These are phyloP conservation scores for Trichoderma gracile DNA, from an alignment of 2,329 filamentous ascomycete species.

Conservation along the genomic window DNA sequence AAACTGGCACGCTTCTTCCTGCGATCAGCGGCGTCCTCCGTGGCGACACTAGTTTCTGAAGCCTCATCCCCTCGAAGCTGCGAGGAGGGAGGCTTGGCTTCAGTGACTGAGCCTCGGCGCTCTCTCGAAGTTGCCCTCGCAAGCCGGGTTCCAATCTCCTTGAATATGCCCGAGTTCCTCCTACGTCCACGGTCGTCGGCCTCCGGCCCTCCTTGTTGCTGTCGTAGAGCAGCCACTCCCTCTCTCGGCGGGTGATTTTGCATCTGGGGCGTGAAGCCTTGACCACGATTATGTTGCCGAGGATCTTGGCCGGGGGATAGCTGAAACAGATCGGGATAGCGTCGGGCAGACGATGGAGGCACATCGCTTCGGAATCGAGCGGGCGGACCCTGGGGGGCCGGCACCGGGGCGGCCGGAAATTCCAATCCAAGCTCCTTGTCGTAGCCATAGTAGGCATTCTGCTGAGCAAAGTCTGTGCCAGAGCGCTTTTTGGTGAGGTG, in stretches of 20 bases:
- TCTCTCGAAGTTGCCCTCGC: conserved; percentile 39
- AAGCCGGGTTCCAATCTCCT: conserved; percentile 51
- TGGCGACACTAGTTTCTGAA: conserved; percentile 45
- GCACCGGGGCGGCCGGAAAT: conserved; percentile 26
- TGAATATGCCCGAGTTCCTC: conserved; percentile 51
- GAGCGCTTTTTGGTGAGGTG: conserved; percentile 40
- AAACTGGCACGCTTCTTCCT: conserved; percentile 45
- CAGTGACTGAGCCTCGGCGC: conserved; percentile 35
- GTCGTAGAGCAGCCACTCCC: conserved; percentile 32
- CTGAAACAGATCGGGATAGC: conserved; percentile 52
- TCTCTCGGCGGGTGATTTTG: conserved; percentile 34
- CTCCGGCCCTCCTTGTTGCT: not conserved
- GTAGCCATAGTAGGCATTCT: conserved; percentile 42
- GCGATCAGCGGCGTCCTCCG: conserved; percentile 41
- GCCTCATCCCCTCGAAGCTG: conserved; percentile 42
- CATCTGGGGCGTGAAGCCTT: conserved; percentile 28
- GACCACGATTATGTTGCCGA: conserved; percentile 20
- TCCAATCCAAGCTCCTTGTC: conserved; percentile 54
- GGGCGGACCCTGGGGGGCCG: conserved; percentile 28
- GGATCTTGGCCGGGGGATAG: conserved; percentile 26
- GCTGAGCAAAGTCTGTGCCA: conserved; percentile 37
- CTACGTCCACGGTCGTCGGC: conserved; percentile 42
- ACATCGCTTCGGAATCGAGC: conserved; percentile 41
- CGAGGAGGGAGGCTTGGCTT: conserved; percentile 26
- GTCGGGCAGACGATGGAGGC: conserved; percentile 53